Conservation (phyloP, 2,329 filamentous ascomycete species). For the Fusarium poae region DNA sequence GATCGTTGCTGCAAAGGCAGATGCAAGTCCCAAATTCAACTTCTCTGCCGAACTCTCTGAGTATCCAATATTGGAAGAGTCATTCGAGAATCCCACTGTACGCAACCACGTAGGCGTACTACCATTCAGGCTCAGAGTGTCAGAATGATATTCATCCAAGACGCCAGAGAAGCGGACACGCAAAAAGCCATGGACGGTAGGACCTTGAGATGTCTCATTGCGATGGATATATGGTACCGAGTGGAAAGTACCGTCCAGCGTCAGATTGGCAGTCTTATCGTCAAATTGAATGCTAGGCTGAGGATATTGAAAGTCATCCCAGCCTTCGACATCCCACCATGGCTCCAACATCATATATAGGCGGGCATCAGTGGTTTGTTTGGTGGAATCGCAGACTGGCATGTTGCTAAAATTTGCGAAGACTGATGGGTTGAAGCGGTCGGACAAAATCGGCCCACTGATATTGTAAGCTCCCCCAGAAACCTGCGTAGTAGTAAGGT, state of each 20-base stretch:
- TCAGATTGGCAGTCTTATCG: neutral
- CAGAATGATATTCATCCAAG: neutral
- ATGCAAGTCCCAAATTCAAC: neutral
- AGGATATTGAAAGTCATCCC: fast-evolving
- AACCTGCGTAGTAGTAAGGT: neutral
- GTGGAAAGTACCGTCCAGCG: neutral
- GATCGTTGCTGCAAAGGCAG: fast-evolving
- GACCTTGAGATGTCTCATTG: fast-evolving
- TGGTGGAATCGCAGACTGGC: neutral
- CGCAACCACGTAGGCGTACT: neutral
- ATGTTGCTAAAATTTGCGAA: neutral
- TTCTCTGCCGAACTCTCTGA: neutral
- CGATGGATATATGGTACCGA: neutral
- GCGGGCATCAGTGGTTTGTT: neutral
- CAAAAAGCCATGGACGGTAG: neutral
- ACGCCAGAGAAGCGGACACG: neutral
- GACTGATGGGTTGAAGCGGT: neutral
- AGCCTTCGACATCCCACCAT: neutral
- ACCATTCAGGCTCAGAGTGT: neutral
- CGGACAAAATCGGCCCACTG: neutral
- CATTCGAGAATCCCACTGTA: conserved; percentile 3
- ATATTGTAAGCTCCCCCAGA: neutral
- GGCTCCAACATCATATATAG: fast-evolving
- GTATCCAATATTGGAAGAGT: conserved; percentile 5
- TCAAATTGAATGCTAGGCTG: neutral